phyloP scores from a whole-genome alignment of 2,329 filamentous ascomycete genomes.

The Cercospora nicotianae region DNA sequence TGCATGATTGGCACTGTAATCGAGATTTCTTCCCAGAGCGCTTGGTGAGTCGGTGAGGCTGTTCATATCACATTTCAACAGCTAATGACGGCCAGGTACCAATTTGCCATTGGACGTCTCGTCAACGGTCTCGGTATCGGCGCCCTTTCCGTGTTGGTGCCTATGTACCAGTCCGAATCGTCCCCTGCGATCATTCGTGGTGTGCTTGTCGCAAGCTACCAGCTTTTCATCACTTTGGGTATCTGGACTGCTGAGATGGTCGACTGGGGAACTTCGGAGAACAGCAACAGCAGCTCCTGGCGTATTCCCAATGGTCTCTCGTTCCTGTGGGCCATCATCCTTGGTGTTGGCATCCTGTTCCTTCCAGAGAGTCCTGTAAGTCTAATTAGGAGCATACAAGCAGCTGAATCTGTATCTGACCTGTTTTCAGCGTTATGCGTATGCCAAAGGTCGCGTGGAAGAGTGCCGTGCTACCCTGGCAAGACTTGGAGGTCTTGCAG shows the following conservation, averaged over 20 bases:
- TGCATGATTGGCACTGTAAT: constrained; percentile 47
- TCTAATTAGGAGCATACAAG: neutral
- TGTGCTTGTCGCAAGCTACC: constrained; percentile 56
- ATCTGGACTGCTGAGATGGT: constrained; percentile 41
- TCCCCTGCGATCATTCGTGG: constrained; percentile 64
- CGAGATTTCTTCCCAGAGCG: constrained; percentile 44
- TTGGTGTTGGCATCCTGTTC: constrained; percentile 38
- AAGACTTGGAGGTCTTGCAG: constrained; percentile 31
- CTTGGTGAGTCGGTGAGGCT: constrained; percentile 34
- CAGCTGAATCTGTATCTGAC: neutral
- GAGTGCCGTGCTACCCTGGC: constrained; percentile 36
- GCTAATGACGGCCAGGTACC: constrained; percentile 22
- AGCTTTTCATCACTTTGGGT: constrained; percentile 49
- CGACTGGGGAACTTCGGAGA: constrained; percentile 34
- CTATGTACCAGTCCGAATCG: constrained; percentile 67
- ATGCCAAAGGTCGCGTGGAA: constrained; percentile 35
- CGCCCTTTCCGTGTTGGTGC: constrained; percentile 57
- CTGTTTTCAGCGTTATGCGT: constrained; percentile 29
- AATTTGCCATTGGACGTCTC: constrained; percentile 51
- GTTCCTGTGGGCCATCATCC: constrained; percentile 37
- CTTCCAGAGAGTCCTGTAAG: constrained; percentile 35
- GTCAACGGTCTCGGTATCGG: constrained; percentile 48
- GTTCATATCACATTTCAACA: neutral
- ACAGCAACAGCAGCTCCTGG: constrained; percentile 30
- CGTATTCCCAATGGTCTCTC: constrained; percentile 38